Conservation (phyloP, 495 filamentous ascomycete genomes). For the Penicillium pulvis region DNA sequence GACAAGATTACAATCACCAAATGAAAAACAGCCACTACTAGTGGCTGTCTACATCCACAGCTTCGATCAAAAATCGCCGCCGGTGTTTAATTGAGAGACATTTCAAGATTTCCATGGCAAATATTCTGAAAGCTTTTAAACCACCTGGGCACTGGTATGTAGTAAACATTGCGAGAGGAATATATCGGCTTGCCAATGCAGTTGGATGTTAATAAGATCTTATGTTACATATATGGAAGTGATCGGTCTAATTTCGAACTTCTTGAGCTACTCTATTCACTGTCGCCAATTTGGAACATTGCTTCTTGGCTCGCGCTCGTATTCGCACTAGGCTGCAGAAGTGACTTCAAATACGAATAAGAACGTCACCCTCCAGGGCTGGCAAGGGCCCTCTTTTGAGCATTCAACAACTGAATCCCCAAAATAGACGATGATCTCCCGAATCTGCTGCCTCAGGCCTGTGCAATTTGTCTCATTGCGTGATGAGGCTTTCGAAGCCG, state of each 20-base stretch:
- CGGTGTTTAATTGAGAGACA: neutral
- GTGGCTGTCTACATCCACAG: neutral
- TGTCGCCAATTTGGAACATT: neutral
- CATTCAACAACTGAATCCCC: neutral
- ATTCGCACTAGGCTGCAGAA: neutral
- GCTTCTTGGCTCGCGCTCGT: neutral
- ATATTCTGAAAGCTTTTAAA: no score
- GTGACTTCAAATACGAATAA: neutral
- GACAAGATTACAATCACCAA: neutral
- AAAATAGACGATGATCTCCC: neutral
- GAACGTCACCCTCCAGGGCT: neutral
- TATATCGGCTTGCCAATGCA: neutral
- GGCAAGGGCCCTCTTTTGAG: neutral
- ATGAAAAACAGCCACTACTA: neutral
- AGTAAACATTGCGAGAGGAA: neutral
- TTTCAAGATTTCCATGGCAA: neutral
- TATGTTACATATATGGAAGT: neutral
- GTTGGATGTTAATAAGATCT: neutral
- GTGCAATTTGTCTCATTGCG: neutral
- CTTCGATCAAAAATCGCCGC: neutral
- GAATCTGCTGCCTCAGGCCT: neutral
- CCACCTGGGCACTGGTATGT: no score
- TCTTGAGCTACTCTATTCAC: neutral
- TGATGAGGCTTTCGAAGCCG: neutral
- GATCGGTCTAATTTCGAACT: neutral